Conservation (phyloP, 1,284 basidiomycete genomes). For the Moesziomyces sp. region DNA sequence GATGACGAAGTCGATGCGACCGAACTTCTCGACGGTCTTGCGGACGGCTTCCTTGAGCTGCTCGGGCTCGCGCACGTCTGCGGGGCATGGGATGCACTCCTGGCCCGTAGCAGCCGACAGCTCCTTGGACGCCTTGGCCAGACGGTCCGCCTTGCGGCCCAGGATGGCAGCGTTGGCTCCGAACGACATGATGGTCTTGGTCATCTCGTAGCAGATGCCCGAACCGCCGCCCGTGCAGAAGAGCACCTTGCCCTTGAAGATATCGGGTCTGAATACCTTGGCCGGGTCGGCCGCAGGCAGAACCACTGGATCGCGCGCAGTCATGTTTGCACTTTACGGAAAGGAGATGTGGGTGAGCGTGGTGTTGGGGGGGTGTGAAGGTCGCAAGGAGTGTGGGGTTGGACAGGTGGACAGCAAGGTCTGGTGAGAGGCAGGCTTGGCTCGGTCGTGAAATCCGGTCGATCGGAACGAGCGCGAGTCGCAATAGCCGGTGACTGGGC, state of each 20-base stretch:
- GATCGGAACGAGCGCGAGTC: not conserved
- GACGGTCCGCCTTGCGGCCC: conserved; percentile 85
- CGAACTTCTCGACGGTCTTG: conserved; percentile 79
- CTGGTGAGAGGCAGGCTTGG: not conserved
- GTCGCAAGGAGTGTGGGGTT: no score
- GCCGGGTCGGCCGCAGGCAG: conserved; percentile 38
- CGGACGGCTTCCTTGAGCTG: conserved; percentile 81
- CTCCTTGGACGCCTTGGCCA: conserved; percentile 78
- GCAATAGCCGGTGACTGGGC: not conserved
- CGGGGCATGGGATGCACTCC: conserved; percentile 78
- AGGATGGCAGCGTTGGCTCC: conserved; percentile 84
- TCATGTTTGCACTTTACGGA: conserved; percentile 2
- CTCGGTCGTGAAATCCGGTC: not conserved
- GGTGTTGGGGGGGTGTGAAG: no score
- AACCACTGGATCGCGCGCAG: conserved; percentile 24
- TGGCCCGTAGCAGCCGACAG: conserved; percentile 77
- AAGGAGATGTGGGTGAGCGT: no score
- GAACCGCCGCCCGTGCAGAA: conserved; percentile 78
- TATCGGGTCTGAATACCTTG: conserved; percentile 75
- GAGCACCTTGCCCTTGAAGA: conserved; percentile 91
- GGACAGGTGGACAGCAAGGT: not conserved
- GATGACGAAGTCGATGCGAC: conserved; percentile 92
- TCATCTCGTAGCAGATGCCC: conserved; percentile 92
- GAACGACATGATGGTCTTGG: conserved; percentile 77
- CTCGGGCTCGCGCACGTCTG: conserved; percentile 83